phyloP scores from a whole-genome alignment of 345 rosid species.

The Lepidium sativum region DNA sequence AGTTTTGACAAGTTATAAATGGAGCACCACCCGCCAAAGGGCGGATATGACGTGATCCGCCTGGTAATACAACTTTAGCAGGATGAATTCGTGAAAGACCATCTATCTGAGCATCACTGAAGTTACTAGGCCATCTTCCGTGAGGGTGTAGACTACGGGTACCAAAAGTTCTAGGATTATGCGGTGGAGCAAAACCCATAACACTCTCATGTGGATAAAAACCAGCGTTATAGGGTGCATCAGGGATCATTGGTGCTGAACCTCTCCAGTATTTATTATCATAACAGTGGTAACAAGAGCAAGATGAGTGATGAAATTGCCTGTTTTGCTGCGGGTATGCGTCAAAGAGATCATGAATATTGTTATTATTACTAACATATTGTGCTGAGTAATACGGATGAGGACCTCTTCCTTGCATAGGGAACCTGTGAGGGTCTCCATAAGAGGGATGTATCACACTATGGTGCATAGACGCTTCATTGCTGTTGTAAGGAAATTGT shows the following conservation, averaged over 20 bases:
- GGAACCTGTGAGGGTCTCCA: constrained; percentile 54
- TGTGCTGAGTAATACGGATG: constrained; percentile 41
- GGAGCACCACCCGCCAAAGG: constrained; percentile 86
- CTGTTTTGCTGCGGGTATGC: constrained; percentile 39
- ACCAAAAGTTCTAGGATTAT: constrained; percentile 33
- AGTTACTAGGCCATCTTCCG: constrained; percentile 59
- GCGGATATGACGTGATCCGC: constrained; percentile 37
- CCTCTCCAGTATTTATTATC: constrained; percentile 39
- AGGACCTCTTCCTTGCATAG: constrained; percentile 36
- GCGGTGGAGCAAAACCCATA: constrained; percentile 39
- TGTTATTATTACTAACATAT: constrained; percentile 31
- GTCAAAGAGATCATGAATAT: constrained; percentile 42
- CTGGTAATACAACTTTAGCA: constrained; percentile 43
- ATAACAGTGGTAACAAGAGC: constrained; percentile 65
- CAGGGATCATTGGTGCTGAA: constrained; percentile 38
- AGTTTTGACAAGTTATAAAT: constrained; percentile 61
- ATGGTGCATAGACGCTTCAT: constrained; percentile 38
- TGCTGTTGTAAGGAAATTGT: constrained; percentile 35
- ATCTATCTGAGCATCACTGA: constrained; percentile 40
- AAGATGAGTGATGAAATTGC: constrained; percentile 56
- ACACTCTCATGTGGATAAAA: constrained; percentile 44
- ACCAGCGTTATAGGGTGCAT: constrained; percentile 39
- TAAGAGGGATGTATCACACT: constrained; percentile 26
- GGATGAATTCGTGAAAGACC: constrained; percentile 44
- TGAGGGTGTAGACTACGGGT: constrained; percentile 37